Evolutionary conservation across 805 yeast genomes (phyloP).

Genomic region (Yarrowia sp.): DNA sequence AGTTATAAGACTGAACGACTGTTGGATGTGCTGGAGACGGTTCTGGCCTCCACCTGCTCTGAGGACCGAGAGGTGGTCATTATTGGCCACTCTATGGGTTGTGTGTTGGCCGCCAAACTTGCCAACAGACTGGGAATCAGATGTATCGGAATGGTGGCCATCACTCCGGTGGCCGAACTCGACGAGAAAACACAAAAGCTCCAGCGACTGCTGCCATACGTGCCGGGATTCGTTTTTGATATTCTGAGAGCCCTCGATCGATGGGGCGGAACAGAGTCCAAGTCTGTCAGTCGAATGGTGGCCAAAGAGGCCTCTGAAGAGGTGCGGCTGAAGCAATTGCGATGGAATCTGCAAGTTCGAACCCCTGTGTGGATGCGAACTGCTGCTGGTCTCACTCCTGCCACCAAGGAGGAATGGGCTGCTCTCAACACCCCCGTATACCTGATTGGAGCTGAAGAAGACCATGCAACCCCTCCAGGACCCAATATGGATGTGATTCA

Average conservation of each 20-base stretch:
- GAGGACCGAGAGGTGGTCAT: constrained; percentile 52
- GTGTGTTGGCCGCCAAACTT: constrained; percentile 60
- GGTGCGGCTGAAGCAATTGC: constrained; percentile 62
- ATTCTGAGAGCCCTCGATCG: constrained; percentile 66
- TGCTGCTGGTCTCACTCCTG: constrained; percentile 58
- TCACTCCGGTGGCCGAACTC: constrained; percentile 50
- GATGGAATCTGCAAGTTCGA: constrained; percentile 73
- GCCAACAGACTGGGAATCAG: constrained; percentile 47
- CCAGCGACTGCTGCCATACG: constrained; percentile 45
- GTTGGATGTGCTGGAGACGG: constrained; percentile 42
- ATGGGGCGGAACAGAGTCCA: constrained; percentile 64
- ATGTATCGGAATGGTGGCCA: constrained; percentile 49
- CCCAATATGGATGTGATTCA: constrained; percentile 49
- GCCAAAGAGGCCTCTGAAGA: constrained; percentile 47
- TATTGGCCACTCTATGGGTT: constrained; percentile 80
- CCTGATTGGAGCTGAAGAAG: constrained; percentile 66
- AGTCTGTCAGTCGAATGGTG: constrained; percentile 66
- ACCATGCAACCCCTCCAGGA: constrained; percentile 60
- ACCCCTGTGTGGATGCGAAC: constrained; percentile 63
- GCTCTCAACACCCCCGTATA: constrained; percentile 55
- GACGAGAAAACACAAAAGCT: constrained; percentile 40
- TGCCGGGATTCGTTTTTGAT: constrained; percentile 56
- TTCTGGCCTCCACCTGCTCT: constrained; percentile 40
- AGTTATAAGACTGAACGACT: constrained; percentile 54
- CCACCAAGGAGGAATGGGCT: constrained; percentile 56